Evolutionary conservation across 305 asterid species (phyloP), one percentile per base, ranked within the genome.

Genomic region (Ilex paraguariensis): DNA sequence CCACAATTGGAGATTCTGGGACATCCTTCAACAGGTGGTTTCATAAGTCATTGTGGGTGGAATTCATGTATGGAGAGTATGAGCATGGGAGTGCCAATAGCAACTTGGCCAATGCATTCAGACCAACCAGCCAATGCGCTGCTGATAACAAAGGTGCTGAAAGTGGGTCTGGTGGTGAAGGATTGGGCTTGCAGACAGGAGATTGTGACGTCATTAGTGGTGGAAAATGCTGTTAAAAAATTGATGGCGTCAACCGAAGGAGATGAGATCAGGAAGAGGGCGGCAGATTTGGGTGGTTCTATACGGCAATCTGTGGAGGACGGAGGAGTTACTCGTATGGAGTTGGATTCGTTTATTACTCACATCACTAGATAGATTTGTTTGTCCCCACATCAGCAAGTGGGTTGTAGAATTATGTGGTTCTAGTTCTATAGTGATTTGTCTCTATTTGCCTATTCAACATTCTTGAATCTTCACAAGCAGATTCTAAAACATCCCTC

Each of bases 41-140:
- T 84, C 30, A 33, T 84, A 70, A 84, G 81, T 56, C 85, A 84
- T 3, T 82, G 91, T 7, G 91, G 86, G 0, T 82, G 88, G 88
- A 84, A 81, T 57, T 84, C 86, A 4, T 73, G 82, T 66, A 15
- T 83, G 30, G 95, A 87, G 55, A 83, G 90, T 56, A 76, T 84
- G 0, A 61, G 69, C 28, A 67, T 63, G 72, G 93, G 95, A 6
- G 88, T 87, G 7, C 87, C 93, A 0, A 66, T 85, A 5, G 81
- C 77, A 7, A 69, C 86, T 0, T 87, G 93, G 93, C 88, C 95
- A 1, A 62, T 81, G 87, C 93, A 87, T 55, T 83, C 95, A 6
- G 90, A 87, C 68, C 93, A 87, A 77, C 90, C 95, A 2, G 68
- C 70, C 12, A 87, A 87, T 54, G 77, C 84, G 0, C 65, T 81